A percentile compares a stretch with the other conserved stretches of the same genome.
These are phyloP conservation scores for Aspergillus sclerotiicarbonarius DNA, from an alignment of 495 filamentous ascomycete genomes.

Conservation along the genomic window DNA sequence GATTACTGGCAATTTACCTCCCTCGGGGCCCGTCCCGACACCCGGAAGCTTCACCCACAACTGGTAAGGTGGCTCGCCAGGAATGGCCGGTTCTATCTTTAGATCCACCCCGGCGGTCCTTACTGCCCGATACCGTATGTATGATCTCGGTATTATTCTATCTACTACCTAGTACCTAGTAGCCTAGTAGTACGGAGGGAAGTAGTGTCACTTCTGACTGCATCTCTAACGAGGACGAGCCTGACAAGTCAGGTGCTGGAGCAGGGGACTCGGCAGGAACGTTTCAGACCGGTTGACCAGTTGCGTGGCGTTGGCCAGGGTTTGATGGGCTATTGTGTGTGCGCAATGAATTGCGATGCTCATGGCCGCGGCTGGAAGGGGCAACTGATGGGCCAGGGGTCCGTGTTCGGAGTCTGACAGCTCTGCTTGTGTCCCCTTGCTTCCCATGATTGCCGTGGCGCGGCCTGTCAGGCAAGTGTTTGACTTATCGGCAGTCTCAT, in stretches of 20 bases:
- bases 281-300: neutral
- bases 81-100: slow-evolving; percentile 11
- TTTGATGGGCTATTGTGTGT: neutral
- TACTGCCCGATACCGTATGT: neutral
- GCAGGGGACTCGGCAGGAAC: neutral
- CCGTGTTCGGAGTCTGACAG: slow-evolving; percentile 15
- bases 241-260: neutral
- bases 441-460: slow-evolving; percentile 5
- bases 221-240: neutral
- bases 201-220: neutral
- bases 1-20: neutral
- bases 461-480: neutral
- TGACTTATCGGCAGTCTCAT: no score
- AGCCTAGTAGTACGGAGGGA: no score
- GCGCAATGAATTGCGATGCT: neutral
- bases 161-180: no score
- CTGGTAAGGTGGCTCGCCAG: slow-evolving; percentile 8
- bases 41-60: slow-evolving; percentile 10
- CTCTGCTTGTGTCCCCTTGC: slow-evolving; percentile 18
- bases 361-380: slow-evolving; percentile 1
- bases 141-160: neutral
- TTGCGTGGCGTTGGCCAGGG: neutral
- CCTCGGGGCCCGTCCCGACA: neutral
- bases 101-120: neutral
- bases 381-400: slow-evolving; percentile 1